A percentile compares a stretch with the other conserved stretches of the same genome.
Conservation (phyloP, 345 rosid species). For the Eucalyptus polybractea region DNA sequence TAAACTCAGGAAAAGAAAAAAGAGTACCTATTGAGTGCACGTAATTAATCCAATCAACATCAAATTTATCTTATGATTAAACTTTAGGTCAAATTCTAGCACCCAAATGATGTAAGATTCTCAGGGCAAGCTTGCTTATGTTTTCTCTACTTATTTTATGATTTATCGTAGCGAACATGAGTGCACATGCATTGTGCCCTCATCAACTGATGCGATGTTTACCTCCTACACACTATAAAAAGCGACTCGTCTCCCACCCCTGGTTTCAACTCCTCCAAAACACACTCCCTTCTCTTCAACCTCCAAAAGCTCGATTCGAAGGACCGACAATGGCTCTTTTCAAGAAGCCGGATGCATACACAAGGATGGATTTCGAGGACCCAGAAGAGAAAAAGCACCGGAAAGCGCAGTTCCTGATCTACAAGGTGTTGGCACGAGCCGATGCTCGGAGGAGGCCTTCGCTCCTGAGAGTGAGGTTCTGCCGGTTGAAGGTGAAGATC, state of each 20-base stretch:
- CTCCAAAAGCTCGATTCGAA: not conserved
- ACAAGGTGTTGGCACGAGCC: not conserved
- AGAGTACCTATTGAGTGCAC: not conserved
- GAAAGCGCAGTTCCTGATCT: slow-evolving; percentile 10
- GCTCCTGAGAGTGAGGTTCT: not conserved
- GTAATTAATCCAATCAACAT: not conserved
- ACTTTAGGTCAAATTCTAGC: not conserved
- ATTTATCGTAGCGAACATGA: not conserved
- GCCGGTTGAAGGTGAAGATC: not conserved
- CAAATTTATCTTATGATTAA: not conserved
- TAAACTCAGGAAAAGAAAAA: not conserved
- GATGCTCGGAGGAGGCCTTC: not conserved
- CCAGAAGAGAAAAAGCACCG: not conserved
- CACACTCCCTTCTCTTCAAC: not conserved
- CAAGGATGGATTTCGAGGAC: slow-evolving; percentile 2
- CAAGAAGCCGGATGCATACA: not conserved
- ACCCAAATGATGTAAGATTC: not conserved
- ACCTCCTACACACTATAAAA: not conserved
- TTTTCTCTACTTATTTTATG: not conserved
- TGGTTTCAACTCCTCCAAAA: not conserved
- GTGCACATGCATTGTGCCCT: not conserved
- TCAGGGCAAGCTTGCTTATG: not conserved
- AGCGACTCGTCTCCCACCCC: not conserved
- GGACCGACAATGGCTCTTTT: not conserved
- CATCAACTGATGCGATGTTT: not conserved